Percentiles rank a stretch among this genome's conserved stretches.
Evolutionary conservation across 73 alveolate genomes (phyloP).

Genomic region (Breviolum minutum): DNA sequence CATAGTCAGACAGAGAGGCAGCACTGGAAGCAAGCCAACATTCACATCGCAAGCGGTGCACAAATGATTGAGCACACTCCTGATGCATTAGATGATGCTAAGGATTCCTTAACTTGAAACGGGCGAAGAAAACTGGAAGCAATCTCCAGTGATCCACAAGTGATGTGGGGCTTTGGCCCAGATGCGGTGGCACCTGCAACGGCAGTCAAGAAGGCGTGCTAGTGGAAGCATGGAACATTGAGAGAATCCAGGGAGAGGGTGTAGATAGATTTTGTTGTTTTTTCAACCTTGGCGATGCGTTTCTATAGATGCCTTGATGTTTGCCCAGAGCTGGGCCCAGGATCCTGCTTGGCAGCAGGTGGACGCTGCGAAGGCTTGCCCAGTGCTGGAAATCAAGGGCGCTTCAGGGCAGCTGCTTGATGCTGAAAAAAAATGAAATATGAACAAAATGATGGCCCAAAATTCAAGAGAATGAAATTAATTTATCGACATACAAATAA

Average conservation of each 20-base stretch:
- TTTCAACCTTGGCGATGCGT: background rate
- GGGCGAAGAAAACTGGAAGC: too few species aligned
- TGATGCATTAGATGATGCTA: too few species aligned
- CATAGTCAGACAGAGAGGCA: too few species aligned
- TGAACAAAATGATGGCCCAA: background rate
- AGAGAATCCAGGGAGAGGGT: background rate
- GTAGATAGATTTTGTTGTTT: background rate
- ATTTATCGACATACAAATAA: background rate
- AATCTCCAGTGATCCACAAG: background rate
- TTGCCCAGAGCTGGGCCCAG: background rate
- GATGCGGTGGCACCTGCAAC: background rate
- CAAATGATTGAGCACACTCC: too few species aligned
- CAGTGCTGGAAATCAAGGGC: conserved; percentile 52
- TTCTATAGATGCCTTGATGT: background rate
- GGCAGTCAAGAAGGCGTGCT: background rate
- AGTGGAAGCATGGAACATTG: background rate
- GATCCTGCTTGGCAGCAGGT: conserved; percentile 41
- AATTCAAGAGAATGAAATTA: too few species aligned
- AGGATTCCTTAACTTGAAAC: too few species aligned
- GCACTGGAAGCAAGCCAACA: too few species aligned
- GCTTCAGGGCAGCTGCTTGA: conserved; percentile 32
- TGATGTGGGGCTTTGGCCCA: conserved; percentile 58
- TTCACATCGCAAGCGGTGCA: too few species aligned
- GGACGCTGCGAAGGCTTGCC: conserved; percentile 13
- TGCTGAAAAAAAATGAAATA: too few species aligned